Evolutionary conservation across 2,329 filamentous ascomycete genomes (phyloP).

Genomic region (Aspergillus jensenii): DNA sequence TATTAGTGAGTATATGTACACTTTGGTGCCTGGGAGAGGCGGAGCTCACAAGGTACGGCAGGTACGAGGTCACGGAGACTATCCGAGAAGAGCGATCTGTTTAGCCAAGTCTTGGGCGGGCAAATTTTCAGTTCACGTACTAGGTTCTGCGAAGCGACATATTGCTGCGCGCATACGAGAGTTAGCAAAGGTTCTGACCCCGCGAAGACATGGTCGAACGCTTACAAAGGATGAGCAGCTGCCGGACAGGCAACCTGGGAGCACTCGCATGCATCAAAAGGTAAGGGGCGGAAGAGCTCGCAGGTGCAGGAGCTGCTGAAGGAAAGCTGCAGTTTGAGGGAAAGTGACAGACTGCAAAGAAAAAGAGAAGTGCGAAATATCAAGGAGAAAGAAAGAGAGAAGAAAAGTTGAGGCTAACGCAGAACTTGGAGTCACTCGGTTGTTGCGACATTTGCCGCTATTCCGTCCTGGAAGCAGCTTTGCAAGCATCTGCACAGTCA

Average conservation of each 20-base stretch:
- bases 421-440: not conserved
- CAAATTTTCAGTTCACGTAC: slow-evolving; percentile 24
- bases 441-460: not conserved
- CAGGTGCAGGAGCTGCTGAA: not conserved
- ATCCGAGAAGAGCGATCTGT: not conserved
- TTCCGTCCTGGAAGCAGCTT: not conserved
- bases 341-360: not conserved
- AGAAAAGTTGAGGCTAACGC: not conserved
- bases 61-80: slow-evolving; percentile 66
- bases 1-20: not conserved
- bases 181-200: slow-evolving; percentile 12
- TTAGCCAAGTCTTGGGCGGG: slow-evolving; percentile 5
- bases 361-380: slow-evolving; percentile 5
- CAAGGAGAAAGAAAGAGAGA: slow-evolving; percentile 2
- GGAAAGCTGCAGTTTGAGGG: not conserved
- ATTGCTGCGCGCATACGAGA: slow-evolving; percentile 58
- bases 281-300: not conserved
- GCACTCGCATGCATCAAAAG: slow-evolving; percentile 24
- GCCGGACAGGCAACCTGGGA: slow-evolving; percentile 71
- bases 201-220: slow-evolving; percentile 1
- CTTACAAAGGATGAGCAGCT: slow-evolving; percentile 75
- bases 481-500: slow-evolving; percentile 2
- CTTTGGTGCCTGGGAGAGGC: not conserved
- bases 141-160: slow-evolving; percentile 74
- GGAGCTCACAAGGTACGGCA: slow-evolving; percentile 54